Evolutionary conservation across 2,329 filamentous ascomycete species (phyloP).

Genomic region (Fusarium nisikadoi): DNA sequence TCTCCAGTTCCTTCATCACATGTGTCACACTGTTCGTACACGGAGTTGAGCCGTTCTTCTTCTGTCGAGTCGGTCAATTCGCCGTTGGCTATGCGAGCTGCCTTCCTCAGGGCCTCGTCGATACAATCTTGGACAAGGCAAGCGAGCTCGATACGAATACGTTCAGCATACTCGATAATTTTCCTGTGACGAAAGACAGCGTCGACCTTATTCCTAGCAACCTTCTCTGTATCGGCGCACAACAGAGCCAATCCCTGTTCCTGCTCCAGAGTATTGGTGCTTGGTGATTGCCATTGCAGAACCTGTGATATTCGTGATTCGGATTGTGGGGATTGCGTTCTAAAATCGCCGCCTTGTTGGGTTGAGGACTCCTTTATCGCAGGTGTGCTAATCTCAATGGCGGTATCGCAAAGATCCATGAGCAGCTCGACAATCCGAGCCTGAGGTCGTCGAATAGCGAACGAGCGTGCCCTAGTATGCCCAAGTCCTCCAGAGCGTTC

Average conservation of each 20-base stretch:
- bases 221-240: constrained; percentile 88
- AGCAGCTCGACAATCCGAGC: constrained; percentile 94
- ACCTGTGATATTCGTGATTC: constrained; percentile 96
- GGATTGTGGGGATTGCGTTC: constrained; percentile 94
- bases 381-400: constrained; percentile 92
- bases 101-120: constrained; percentile 88
- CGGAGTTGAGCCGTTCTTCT: constrained; percentile 59
- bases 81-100: constrained; percentile 86
- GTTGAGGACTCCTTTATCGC: constrained; percentile 86
- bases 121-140: constrained; percentile 96
- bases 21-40: constrained; percentile 40
- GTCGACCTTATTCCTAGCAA: constrained; percentile 89
- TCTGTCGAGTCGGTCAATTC: constrained; percentile 82
- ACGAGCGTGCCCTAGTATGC: constrained; percentile 85
- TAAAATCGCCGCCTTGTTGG: constrained; percentile 76
- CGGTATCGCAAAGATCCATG: constrained; percentile 94
- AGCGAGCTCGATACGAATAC: constrained; percentile 93
- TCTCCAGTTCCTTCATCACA: constrained; percentile 51
- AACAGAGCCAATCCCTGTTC: constrained; percentile 88
- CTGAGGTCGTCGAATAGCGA: constrained; percentile 88
- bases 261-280: constrained; percentile 89
- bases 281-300: constrained; percentile 95
- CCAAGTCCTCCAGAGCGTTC: constrained; percentile 80
- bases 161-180: constrained; percentile 95
- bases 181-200: constrained; percentile 90